These are phyloP conservation scores for Mycena epipterygia DNA, from an alignment of 768 basidiomycete species.

Conservation along the genomic window DNA sequence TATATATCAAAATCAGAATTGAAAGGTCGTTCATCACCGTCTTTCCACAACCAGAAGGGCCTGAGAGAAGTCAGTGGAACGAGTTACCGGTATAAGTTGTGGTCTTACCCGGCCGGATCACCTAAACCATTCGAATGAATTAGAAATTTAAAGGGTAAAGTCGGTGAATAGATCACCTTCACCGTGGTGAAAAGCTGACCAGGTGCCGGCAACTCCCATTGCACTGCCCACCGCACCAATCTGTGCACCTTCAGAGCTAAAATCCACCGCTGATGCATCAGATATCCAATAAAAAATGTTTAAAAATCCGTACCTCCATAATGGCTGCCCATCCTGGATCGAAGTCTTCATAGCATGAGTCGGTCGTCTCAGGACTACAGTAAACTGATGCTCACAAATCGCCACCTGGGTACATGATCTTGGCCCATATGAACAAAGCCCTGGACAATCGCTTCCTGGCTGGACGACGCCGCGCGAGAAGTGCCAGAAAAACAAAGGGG, in stretches of 20 bases:
- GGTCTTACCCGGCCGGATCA: constrained; percentile 73
- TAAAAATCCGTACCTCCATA: constrained; percentile 65
- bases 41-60: constrained; percentile 31
- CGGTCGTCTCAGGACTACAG: background rate
- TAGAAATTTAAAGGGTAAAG: background rate
- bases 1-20: background rate
- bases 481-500: constrained; percentile 62
- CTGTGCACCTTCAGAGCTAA: constrained; percentile 77
- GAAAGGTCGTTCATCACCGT: background rate
- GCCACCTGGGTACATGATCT: constrained; percentile 65
- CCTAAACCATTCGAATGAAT: constrained; percentile 44
- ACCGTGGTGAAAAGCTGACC: constrained; percentile 75
- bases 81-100: background rate
- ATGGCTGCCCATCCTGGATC: constrained; percentile 63
- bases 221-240: constrained; percentile 76
- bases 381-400: constrained; percentile 64
- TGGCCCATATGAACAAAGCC: constrained; percentile 64
- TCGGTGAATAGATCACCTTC: constrained; percentile 53
- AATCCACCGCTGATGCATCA: constrained; percentile 4
- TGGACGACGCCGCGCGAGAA: constrained; percentile 52
- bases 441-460: constrained; percentile 59
- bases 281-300: background rate
- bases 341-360: constrained; percentile 58
- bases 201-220: constrained; percentile 75
- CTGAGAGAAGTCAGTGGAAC: background rate